phyloP scores from a whole-genome alignment of 495 filamentous ascomycete species.

The Penicillium dipodomyicola region DNA sequence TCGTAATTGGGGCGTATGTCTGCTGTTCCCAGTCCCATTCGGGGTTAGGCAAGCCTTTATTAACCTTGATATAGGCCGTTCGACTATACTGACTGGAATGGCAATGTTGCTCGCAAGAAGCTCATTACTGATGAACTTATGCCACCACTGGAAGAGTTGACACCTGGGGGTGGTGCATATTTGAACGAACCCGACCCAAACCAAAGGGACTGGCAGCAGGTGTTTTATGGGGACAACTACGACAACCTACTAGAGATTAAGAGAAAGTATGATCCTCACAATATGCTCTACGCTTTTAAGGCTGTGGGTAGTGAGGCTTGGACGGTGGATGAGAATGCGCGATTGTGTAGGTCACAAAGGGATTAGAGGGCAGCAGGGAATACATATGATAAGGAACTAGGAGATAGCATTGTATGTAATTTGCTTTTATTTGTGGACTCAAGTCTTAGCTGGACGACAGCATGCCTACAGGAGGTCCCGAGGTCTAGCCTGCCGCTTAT shows the following conservation, averaged over 20 bases:
- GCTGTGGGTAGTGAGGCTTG: conserved; percentile 2
- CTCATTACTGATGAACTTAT: conserved; percentile 17
- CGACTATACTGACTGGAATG: conserved; percentile 4
- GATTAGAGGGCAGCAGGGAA: neutral
- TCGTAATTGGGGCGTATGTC: conserved; percentile 14
- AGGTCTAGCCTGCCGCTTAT: neutral
- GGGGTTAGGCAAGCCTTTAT: neutral
- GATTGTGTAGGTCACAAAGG: neutral
- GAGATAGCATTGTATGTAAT: neutral
- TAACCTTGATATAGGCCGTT: conserved; percentile 4
- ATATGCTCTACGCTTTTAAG: neutral
- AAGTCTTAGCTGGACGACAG: neutral
- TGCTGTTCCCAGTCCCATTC: too few relatives aligned
- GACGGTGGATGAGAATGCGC: neutral
- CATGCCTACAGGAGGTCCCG: neutral
- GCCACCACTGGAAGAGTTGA: conserved; percentile 7
- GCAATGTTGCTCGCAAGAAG: conserved; percentile 3
- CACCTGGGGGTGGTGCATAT: conserved; percentile 13
- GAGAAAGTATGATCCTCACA: neutral
- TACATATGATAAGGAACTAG: neutral
- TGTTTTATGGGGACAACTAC: neutral
- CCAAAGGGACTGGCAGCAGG: neutral
- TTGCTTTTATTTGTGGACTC: neutral
- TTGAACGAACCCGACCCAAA: conserved; percentile 11
- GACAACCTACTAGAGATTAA: neutral